A percentile compares a stretch with the other conserved stretches of the same genome.
These are phyloP conservation scores for Candida peoriensis DNA, from an alignment of 805 yeast genomes.

Conservation along the genomic window DNA sequence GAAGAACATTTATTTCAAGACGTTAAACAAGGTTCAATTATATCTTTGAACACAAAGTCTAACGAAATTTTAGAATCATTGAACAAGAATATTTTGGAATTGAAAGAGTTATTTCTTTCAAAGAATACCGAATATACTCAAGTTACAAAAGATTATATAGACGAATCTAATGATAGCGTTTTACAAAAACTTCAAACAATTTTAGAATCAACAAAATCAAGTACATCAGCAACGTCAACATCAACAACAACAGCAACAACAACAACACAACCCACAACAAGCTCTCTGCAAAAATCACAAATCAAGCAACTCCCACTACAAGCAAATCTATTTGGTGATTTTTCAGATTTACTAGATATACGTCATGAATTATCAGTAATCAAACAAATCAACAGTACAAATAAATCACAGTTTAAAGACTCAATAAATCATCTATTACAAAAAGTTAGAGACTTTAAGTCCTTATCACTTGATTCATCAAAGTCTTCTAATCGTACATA, in stretches of 20 bases:
- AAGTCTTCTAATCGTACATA: constrained; percentile 41
- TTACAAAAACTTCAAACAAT: constrained; percentile 14
- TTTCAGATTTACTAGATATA: constrained; percentile 33
- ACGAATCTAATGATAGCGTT: constrained; percentile 18
- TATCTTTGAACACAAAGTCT: constrained; percentile 46
- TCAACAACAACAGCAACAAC: background rate
- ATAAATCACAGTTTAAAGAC: constrained; percentile 36
- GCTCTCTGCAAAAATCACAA: background rate
- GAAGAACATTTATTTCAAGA: constrained; percentile 65
- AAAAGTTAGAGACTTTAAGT: constrained; percentile 49
- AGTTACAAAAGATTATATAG: constrained; percentile 19
- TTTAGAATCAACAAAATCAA: constrained; percentile 6
- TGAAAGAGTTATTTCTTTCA: constrained; percentile 12
- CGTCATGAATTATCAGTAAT: constrained; percentile 55
- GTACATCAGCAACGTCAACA: background rate
- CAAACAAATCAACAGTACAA: constrained; percentile 47
- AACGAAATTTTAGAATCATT: constrained; percentile 13
- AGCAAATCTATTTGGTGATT: constrained; percentile 9
- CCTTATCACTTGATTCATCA: constrained; percentile 35
- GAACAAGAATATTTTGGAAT: constrained; percentile 14
- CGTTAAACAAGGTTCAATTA: constrained; percentile 51
- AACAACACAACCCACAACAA: background rate
- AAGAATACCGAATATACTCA: constrained; percentile 13
- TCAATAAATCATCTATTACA: constrained; percentile 39
- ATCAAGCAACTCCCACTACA: background rate